Conservation (phyloP, 345 rosid species). For the Murraya koenigii region DNA sequence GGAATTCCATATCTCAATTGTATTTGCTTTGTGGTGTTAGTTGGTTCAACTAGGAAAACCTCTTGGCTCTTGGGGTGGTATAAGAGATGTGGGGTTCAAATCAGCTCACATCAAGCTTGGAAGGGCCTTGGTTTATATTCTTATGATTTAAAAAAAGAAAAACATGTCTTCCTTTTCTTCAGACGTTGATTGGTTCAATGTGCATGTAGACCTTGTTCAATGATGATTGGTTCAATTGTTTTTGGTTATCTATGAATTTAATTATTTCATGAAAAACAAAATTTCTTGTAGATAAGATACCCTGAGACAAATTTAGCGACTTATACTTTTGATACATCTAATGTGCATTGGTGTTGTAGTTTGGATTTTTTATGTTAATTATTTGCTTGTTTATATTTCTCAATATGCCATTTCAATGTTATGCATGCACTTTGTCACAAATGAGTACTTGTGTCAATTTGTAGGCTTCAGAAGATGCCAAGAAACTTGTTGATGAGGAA, state of each 20-base stretch:
- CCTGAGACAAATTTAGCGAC: neutral
- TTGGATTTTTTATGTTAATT: neutral
- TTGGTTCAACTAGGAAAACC: neutral
- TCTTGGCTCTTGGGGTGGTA: neutral
- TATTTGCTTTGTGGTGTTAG: neutral
- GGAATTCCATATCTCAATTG: neutral
- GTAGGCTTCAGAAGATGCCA: conserved; percentile 98
- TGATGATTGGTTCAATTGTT: too few relatives aligned
- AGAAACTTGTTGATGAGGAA: conserved; percentile 91
- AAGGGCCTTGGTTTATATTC: too few relatives aligned
- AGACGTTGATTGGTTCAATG: neutral
- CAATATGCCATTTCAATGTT: neutral
- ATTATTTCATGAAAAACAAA: neutral
- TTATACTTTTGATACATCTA: neutral
- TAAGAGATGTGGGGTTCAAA: neutral
- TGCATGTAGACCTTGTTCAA: neutral
- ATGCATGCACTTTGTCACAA: neutral
- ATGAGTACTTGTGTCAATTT: conserved; percentile 19
- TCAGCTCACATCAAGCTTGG: neutral
- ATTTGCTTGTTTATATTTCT: neutral
- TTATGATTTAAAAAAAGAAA: too few relatives aligned
- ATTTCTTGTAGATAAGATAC: neutral
- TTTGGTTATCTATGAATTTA: neutral
- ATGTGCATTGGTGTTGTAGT: neutral
- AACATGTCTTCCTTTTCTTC: neutral